Evolutionary conservation across 1,284 basidiomycete genomes (phyloP), one percentile per base, ranked within the genome.

Genomic region (Cutaneotrichosporon dermatis): DNA sequence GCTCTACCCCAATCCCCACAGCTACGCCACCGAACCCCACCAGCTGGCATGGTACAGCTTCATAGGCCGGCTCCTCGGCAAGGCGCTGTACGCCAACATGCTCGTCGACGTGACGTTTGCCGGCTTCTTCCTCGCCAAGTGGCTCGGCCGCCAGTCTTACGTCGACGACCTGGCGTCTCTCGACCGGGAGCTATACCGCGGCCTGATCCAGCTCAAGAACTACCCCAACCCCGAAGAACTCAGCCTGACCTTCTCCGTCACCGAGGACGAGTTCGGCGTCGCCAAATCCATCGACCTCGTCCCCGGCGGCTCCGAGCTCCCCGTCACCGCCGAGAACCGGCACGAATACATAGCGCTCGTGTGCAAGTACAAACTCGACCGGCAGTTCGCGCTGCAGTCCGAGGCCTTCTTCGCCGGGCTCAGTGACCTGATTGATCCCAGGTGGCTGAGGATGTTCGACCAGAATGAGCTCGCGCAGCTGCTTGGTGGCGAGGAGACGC

Each of bases 11-110:
- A 95, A 94, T 70, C 92, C 94, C 2, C 90, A 92, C 74, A 82
- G 83, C 1, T 95, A 93, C 74, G 90, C 92, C 3, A 88, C 85
- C 1, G 92, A 95, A 78, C 41, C 83, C 0, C 87, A 90, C 70
- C 93, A 87, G 72, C 80, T 96, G 54, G 84, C 85, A 49, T 99
- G 96, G 96, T 99, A 93, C 75, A 83, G 87, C 2, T 99, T 98
- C 77, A 69, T 74, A 61, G 95, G 96, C 0, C 83, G 91, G 0
- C 89, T 99, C 33, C 81, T 98, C 0, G 95, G 94, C 9, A 98
- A 98, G 75, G 95, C 95, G 0, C 82, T 99, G 69, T 99, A 99
- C 73, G 92, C 98, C 57, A 93, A 94, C 2, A 98, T 99, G 53
- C 81, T 99, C 6, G 87, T 96, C 15, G 92, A 98, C 68, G 90